A percentile compares a stretch with the other conserved stretches of the same genome.
phyloP scores from a whole-genome alignment of 495 filamentous ascomycete genomes.

The Lepidopterella palustris region DNA sequence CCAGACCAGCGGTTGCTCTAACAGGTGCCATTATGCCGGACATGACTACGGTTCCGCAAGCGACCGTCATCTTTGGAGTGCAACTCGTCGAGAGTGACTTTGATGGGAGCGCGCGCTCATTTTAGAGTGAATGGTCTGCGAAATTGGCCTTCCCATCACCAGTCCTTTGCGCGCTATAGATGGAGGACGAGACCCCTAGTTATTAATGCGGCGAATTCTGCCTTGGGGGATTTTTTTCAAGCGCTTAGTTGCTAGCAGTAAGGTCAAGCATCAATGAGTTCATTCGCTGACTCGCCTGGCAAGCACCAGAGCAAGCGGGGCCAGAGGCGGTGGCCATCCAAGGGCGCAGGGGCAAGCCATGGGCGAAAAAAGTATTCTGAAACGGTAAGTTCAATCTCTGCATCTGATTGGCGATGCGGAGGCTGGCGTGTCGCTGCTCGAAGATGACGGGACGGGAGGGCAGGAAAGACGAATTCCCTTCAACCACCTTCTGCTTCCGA shows the following conservation, averaged over 20 bases:
- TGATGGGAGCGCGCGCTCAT: background rate
- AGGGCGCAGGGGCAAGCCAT: slow-evolving; percentile 7
- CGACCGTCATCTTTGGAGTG: slow-evolving; percentile 7
- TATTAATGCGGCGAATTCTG: background rate
- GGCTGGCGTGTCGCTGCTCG: background rate
- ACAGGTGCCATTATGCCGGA: slow-evolving; percentile 4
- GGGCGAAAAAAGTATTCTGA: slow-evolving; percentile 18
- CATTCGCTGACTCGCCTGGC: slow-evolving; percentile 1
- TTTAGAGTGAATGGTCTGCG: background rate
- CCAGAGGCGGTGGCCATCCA: background rate
- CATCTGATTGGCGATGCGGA: background rate
- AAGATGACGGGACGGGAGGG: background rate
- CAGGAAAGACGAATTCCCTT: background rate
- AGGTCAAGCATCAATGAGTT: background rate
- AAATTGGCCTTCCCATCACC: background rate
- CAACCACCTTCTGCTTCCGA: background rate
- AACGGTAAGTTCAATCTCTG: slow-evolving; percentile 5
- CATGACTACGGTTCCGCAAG: background rate
- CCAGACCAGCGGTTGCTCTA: slow-evolving; percentile 9
- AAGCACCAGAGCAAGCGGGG: slow-evolving; percentile 15
- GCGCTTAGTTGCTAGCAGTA: background rate
- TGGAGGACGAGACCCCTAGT: background rate
- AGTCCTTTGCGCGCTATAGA: background rate
- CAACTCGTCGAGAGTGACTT: slow-evolving; percentile 7
- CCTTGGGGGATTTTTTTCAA: too few species aligned